Conservation (phyloP, 192 early-diverging fungal species). For the Coemansia sp. region DNA sequence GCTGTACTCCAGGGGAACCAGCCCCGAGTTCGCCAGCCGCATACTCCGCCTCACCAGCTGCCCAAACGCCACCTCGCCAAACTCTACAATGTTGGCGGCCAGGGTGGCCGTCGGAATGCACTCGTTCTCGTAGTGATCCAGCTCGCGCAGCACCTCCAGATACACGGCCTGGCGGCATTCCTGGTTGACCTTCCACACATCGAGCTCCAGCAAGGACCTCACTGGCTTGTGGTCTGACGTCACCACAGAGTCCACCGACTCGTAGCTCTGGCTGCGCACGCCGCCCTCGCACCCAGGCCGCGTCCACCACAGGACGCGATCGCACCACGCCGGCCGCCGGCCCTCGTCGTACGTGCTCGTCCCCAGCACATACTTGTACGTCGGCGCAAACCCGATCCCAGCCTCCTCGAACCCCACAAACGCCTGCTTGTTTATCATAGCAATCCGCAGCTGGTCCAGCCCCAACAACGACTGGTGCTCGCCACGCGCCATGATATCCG, state of each 20-base stretch:
- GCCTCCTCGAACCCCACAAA: slow-evolving; percentile 89
- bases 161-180: slow-evolving; percentile 58
- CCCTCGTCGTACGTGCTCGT: slow-evolving; percentile 78
- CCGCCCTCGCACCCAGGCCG: slow-evolving; percentile 49
- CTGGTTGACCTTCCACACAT: slow-evolving; percentile 62
- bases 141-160: slow-evolving; percentile 64
- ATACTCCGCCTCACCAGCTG: slow-evolving; percentile 54
- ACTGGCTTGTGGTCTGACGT: slow-evolving; percentile 91
- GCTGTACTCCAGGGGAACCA: slow-evolving; percentile 68
- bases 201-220: slow-evolving; percentile 61
- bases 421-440: slow-evolving; percentile 62
- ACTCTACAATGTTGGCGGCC: slow-evolving; percentile 59
- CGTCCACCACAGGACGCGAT: slow-evolving; percentile 88
- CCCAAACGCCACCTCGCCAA: slow-evolving; percentile 66
- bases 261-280: slow-evolving; percentile 20
- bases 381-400: slow-evolving; percentile 74
- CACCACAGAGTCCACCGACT: slow-evolving; percentile 6
- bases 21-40: slow-evolving; percentile 70
- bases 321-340: slow-evolving; percentile 90
- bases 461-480: slow-evolving; percentile 66
- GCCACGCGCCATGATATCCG: slow-evolving; percentile 54
- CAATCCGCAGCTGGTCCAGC: slow-evolving; percentile 78
- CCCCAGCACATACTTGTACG: slow-evolving; percentile 91
- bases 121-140: slow-evolving; percentile 83
- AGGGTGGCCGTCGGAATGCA: slow-evolving; percentile 67